A percentile compares a stretch with the other conserved stretches of the same genome.
Conservation (phyloP, 805 yeast genomes). For the Saccharomycopsis fibuligera region DNA sequence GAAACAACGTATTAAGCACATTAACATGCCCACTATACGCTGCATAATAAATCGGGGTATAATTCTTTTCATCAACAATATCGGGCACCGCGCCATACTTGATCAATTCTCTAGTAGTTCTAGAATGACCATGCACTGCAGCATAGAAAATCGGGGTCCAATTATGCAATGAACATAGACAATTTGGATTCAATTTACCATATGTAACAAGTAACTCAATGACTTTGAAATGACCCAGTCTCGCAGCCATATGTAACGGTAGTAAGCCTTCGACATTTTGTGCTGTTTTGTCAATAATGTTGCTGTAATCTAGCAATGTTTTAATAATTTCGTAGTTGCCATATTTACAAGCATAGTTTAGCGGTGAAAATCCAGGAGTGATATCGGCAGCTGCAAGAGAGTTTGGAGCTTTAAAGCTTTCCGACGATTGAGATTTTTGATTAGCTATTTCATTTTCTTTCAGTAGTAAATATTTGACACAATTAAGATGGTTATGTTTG, state of each 20-base stretch:
- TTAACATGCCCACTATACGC: conserved; percentile 89
- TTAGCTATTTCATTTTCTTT: conserved; percentile 22
- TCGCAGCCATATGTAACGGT: conserved; percentile 83
- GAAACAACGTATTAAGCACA: conserved; percentile 64
- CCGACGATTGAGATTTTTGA: conserved; percentile 34
- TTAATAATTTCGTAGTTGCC: conserved; percentile 71
- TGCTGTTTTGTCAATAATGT: conserved; percentile 25
- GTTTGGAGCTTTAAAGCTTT: conserved; percentile 27
- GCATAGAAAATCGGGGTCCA: conserved; percentile 96
- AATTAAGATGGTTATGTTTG: conserved; percentile 52
- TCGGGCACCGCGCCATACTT: conserved; percentile 65
- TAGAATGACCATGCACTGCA: conserved; percentile 73
- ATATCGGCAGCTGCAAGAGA: conserved; percentile 41
- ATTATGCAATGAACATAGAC: conserved; percentile 56
- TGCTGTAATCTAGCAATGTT: conserved; percentile 43
- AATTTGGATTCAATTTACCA: conserved; percentile 69
- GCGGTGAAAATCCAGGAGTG: conserved; percentile 68
- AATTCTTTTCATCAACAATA: conserved; percentile 71
- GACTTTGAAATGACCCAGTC: conserved; percentile 69
- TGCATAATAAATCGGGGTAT: conserved; percentile 79
- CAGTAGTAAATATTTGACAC: conserved; percentile 43
- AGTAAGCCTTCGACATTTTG: conserved; percentile 83
- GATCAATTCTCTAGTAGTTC: conserved; percentile 64
- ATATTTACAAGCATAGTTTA: conserved; percentile 82
- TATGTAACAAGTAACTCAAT: conserved; percentile 62